Evolutionary conservation across 495 filamentous ascomycete species (phyloP).

Genomic region (Paragyromitra xinjiangensis): DNA sequence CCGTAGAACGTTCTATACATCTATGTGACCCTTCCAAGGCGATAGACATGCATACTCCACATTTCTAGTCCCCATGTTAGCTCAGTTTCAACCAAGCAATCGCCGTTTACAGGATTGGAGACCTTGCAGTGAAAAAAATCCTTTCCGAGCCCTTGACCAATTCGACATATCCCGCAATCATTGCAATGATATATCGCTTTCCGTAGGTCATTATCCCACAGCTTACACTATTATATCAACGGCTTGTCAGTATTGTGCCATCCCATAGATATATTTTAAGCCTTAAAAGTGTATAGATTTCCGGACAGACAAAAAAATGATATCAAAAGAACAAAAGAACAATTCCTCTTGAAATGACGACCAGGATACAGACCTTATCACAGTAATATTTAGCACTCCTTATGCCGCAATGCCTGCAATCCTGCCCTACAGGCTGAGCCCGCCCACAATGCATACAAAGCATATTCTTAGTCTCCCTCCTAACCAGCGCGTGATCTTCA

Average conservation of each 20-base stretch:
- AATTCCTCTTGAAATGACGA: conserved; percentile 80
- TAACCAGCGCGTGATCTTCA: conserved; percentile 82
- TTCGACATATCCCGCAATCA: conserved; percentile 94
- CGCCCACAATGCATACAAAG: conserved; percentile 94
- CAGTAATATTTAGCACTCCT: conserved; percentile 93
- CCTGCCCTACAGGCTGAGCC: conserved; percentile 81
- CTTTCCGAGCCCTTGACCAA: conserved; percentile 90
- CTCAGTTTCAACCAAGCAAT: conserved; percentile 14
- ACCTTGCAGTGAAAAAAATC: conserved; percentile 99
- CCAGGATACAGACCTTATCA: conserved; percentile 91
- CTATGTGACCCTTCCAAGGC: conserved; percentile 80
- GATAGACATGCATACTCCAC: conserved; percentile 89
- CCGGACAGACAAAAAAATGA: conserved; percentile 77
- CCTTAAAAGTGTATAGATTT: conserved; percentile 83
- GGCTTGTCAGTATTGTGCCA: conserved; percentile 73
- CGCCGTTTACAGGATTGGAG: conserved; percentile 50
- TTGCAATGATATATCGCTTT: conserved; percentile 97
- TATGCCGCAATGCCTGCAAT: conserved; percentile 77
- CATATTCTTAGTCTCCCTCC: conserved; percentile 91
- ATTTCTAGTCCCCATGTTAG: conserved; percentile 69
- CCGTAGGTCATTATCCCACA: conserved; percentile 92
- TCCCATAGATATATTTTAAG: conserved; percentile 89
- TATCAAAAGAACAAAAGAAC: conserved; percentile 74
- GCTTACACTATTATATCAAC: conserved; percentile 69
- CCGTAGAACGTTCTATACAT: conserved; percentile 91